Conservation (phyloP, 1,139 yeast species). For the Candida sanyaensis region DNA sequence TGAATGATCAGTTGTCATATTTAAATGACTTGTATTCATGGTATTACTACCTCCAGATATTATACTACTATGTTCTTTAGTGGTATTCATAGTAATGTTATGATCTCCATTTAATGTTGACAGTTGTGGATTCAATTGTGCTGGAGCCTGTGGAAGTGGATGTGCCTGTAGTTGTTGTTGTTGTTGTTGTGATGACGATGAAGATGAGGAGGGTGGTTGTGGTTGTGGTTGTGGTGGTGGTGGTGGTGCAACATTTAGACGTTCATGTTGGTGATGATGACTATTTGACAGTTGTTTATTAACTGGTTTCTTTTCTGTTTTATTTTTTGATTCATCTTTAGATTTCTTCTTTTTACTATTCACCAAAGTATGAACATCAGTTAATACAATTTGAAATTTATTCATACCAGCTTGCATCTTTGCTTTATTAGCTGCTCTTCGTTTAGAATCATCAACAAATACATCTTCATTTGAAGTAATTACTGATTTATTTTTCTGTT, state of each 20-base stretch:
- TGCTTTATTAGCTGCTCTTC: conserved; percentile 21
- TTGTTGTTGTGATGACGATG: too few relatives aligned
- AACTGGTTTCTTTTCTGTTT: background rate
- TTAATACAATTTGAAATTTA: conserved; percentile 54
- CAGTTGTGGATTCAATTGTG: conserved; percentile 10
- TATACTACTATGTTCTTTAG: conserved; percentile 23
- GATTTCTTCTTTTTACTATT: conserved; percentile 34
- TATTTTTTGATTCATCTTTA: conserved; percentile 8
- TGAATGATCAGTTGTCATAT: conserved; percentile 30
- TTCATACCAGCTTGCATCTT: conserved; percentile 49
- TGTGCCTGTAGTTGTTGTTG: too few relatives aligned
- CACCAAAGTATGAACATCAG: conserved; percentile 51
- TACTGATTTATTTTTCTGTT: background rate
- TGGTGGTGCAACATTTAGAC: conserved; percentile 9
- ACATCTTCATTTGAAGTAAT: background rate
- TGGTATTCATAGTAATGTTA: conserved; percentile 19
- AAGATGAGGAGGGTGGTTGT: conserved; percentile 2
- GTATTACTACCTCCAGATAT: conserved; percentile 19
- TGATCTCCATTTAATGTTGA: conserved; percentile 10
- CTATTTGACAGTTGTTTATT: conserved; percentile 5
- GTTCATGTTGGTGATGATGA: conserved; percentile 7
- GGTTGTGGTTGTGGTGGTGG: conserved; percentile 11
- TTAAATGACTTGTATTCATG: conserved; percentile 27
- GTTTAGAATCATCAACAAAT: background rate
- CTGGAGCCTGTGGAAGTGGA: too few relatives aligned